These are phyloP conservation scores for Hygrocybe coccinea DNA, from an alignment of 768 basidiomycete genomes.

Conservation along the genomic window DNA sequence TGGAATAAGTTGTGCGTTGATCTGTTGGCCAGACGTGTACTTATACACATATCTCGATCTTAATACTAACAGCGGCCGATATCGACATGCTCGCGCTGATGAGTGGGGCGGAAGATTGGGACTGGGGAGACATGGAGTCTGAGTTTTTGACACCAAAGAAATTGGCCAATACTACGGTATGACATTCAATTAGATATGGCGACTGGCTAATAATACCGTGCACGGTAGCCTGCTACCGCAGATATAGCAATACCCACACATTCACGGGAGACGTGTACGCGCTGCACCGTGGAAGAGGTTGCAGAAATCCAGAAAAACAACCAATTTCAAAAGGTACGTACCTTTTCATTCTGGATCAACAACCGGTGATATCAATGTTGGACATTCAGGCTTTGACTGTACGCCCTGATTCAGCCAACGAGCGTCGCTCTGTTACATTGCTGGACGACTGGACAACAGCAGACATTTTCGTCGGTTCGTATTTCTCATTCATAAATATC, in stretches of 20 bases:
- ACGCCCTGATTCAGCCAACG: slow-evolving; percentile 36
- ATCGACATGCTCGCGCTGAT: slow-evolving; percentile 47
- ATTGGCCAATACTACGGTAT: slow-evolving; percentile 6
- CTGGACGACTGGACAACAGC: slow-evolving; percentile 74
- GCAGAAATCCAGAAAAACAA: slow-evolving; percentile 28
- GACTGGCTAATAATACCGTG: neutral
- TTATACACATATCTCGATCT: slow-evolving; percentile 16
- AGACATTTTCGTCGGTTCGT: slow-evolving; percentile 55
- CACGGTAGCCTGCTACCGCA: slow-evolving; percentile 4
- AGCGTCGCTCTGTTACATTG: slow-evolving; percentile 50
- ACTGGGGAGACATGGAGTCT: slow-evolving; percentile 55
- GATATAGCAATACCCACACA: slow-evolving; percentile 18
- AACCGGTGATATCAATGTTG: neutral
- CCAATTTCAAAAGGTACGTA: slow-evolving; percentile 41
- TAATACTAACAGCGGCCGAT: slow-evolving; percentile 27
- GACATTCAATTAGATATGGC: neutral
- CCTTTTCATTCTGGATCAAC: neutral
- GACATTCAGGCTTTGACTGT: slow-evolving; percentile 48
- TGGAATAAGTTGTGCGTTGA: no score
- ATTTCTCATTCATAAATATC: neutral
- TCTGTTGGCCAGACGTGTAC: slow-evolving; percentile 4
- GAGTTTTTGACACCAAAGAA: slow-evolving; percentile 52
- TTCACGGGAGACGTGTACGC: slow-evolving; percentile 39
- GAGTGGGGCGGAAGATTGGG: slow-evolving; percentile 68
- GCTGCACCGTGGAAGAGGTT: slow-evolving; percentile 53